A percentile compares a stretch with the other conserved stretches of the same genome.
Conservation (phyloP, 768 basidiomycete genomes). For the Melanogaster broomeanus region DNA sequence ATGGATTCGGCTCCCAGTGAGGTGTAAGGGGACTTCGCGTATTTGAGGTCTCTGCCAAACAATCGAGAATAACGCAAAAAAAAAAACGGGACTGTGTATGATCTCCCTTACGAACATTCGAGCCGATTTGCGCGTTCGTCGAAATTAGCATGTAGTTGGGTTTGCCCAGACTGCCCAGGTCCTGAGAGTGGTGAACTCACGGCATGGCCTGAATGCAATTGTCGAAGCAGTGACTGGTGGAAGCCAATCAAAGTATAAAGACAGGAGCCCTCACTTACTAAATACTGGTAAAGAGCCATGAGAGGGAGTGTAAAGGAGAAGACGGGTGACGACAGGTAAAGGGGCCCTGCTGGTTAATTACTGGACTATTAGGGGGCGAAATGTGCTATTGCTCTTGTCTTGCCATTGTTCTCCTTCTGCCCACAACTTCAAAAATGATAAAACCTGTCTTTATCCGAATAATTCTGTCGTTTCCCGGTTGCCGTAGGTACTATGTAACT, state of each 20-base stretch:
- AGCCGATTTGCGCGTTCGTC: not conserved
- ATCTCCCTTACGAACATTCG: not conserved
- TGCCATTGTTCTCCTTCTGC: too few relatives aligned
- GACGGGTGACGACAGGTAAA: too few relatives aligned
- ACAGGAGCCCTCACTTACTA: too few relatives aligned
- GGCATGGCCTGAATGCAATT: not conserved
- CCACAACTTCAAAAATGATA: too few relatives aligned
- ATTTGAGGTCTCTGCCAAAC: not conserved
- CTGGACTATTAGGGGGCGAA: too few relatives aligned
- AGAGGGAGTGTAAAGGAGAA: too few relatives aligned
- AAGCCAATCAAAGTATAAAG: not conserved
- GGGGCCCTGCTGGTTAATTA: too few relatives aligned
- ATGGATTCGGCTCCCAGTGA: not conserved
- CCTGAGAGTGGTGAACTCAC: not conserved
- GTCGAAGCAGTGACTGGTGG: not conserved
- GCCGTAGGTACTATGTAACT: too few relatives aligned
- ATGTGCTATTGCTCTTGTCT: too few relatives aligned
- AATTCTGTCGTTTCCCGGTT: too few relatives aligned
- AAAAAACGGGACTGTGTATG: not conserved
- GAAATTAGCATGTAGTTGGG: not conserved
- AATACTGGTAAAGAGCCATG: too few relatives aligned
- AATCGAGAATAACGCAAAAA: not conserved
- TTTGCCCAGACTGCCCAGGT: not conserved
- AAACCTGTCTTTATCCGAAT: too few relatives aligned
- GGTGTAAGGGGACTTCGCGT: not conserved